These are phyloP conservation scores for Microbotryomycetes sp. DNA, from an alignment of 1,284 basidiomycete genomes.

Conservation along the genomic window DNA sequence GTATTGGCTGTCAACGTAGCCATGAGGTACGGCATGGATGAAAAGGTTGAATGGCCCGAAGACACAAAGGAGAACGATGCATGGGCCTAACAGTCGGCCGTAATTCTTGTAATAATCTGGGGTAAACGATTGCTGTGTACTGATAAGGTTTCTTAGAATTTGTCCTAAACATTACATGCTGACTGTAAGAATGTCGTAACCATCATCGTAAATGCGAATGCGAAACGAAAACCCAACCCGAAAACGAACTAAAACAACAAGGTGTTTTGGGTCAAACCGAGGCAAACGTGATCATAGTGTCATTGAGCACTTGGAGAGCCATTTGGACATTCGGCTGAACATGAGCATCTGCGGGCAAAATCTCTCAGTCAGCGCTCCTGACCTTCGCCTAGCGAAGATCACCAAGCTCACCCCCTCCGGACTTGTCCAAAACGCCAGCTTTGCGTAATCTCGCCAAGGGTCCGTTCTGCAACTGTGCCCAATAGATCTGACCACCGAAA, in stretches of 20 bases:
- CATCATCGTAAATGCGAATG: too few species aligned
- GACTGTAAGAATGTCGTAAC: too few species aligned
- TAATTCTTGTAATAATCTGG: neutral
- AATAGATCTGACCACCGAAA: slow-evolving; percentile 16
- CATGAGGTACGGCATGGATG: slow-evolving; percentile 26
- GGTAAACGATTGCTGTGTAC: neutral
- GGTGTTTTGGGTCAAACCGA: neutral
- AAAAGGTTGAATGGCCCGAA: slow-evolving; percentile 25
- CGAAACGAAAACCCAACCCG: too few species aligned
- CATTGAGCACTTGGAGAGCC: slow-evolving; percentile 19
- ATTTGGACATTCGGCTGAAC: slow-evolving; percentile 21
- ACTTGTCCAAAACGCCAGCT: slow-evolving; percentile 20
- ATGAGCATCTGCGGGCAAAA: slow-evolving; percentile 9
- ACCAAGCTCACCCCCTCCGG: slow-evolving; percentile 23
- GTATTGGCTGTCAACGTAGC: slow-evolving; percentile 17
- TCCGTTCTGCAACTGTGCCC: slow-evolving; percentile 12
- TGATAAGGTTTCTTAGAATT: too few species aligned
- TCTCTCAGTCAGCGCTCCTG: neutral
- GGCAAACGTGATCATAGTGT: slow-evolving; percentile 1
- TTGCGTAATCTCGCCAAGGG: slow-evolving; percentile 12
- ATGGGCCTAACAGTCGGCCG: neutral
- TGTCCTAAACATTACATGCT: too few species aligned
- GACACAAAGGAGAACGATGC: neutral
- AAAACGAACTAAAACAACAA: too few species aligned
- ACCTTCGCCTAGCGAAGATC: slow-evolving; percentile 6